Evolutionary conservation across 257 asterid genomes (phyloP).

Genomic region (Nemophila menziesii): DNA sequence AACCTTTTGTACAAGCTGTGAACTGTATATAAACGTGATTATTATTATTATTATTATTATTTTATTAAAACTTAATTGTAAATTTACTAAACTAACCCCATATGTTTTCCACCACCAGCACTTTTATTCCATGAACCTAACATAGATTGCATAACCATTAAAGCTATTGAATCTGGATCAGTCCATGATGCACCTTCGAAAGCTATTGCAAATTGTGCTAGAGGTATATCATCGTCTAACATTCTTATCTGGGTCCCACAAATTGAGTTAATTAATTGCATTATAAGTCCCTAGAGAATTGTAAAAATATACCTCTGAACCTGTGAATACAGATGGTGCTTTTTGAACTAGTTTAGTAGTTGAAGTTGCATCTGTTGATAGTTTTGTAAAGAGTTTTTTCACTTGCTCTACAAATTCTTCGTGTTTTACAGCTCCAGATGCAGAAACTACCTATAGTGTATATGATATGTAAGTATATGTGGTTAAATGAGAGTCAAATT

Average conservation of each 20-base stretch:
- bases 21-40: slow-evolving; percentile 30
- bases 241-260: slow-evolving; percentile 44
- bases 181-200: slow-evolving; percentile 95
- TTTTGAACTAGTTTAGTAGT: slow-evolving; percentile 53
- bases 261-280: slow-evolving; percentile 7
- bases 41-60: no score
- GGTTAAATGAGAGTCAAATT: slow-evolving; percentile 1
- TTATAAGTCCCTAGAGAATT: slow-evolving; percentile 3
- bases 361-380: slow-evolving; percentile 46
- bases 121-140: slow-evolving; percentile 71
- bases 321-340: slow-evolving; percentile 72
- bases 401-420: slow-evolving; percentile 75
- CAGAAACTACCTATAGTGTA: slow-evolving; percentile 50
- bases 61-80: no score
- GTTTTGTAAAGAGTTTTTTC: slow-evolving; percentile 47
- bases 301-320: slow-evolving; percentile 63
- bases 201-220: slow-evolving; percentile 79
- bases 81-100: slow-evolving; percentile 45
- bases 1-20: slow-evolving; percentile 60
- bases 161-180: slow-evolving; percentile 76
- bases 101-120: slow-evolving; percentile 74
- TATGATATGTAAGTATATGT: slow-evolving; percentile 2
- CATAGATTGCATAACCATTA: slow-evolving; percentile 82
- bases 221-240: slow-evolving; percentile 66
- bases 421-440: slow-evolving; percentile 79